Evolutionary conservation across 306 rosid genomes (phyloP).

Genomic region (Biancaea sappan): DNA sequence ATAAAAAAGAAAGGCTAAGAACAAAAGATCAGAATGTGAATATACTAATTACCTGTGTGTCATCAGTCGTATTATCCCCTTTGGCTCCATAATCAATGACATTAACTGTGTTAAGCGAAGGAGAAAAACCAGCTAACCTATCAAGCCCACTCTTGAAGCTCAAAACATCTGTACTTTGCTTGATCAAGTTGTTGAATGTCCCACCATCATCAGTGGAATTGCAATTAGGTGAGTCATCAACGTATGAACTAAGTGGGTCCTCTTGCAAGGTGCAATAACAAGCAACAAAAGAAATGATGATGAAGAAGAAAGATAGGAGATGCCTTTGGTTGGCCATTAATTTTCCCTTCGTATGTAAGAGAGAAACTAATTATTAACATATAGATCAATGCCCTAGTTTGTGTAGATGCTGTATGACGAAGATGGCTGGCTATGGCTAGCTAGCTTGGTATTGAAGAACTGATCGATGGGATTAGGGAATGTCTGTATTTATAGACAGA

Average conservation of each 20-base stretch:
- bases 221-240: constrained; percentile 31
- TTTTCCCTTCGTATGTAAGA: constrained; percentile 3
- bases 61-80: constrained; percentile 55
- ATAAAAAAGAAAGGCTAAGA: not conserved
- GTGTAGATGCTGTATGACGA: constrained; percentile 1
- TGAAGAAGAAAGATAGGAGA: constrained; percentile 31
- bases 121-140: not conserved
- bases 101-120: constrained; percentile 35
- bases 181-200: constrained; percentile 35
- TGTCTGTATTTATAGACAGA: constrained; percentile 40
- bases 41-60: constrained; percentile 51
- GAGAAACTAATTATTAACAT: not conserved
- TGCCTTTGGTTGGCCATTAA: constrained; percentile 40
- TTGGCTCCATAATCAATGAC: constrained; percentile 66
- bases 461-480: constrained; percentile 18
- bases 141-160: constrained; percentile 24
- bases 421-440: not conserved
- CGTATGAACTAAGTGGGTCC: constrained; percentile 37
- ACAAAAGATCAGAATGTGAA: not conserved
- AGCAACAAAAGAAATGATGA: constrained; percentile 38
- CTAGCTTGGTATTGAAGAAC: constrained; percentile 24
- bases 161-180: constrained; percentile 30
- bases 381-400: not conserved
- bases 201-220: constrained; percentile 36
- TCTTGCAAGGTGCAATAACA: constrained; percentile 36